Evolutionary conservation across 2,329 filamentous ascomycete genomes (phyloP), one percentile per base, ranked within the genome.

Genomic region (Harringtonia lauricola): DNA sequence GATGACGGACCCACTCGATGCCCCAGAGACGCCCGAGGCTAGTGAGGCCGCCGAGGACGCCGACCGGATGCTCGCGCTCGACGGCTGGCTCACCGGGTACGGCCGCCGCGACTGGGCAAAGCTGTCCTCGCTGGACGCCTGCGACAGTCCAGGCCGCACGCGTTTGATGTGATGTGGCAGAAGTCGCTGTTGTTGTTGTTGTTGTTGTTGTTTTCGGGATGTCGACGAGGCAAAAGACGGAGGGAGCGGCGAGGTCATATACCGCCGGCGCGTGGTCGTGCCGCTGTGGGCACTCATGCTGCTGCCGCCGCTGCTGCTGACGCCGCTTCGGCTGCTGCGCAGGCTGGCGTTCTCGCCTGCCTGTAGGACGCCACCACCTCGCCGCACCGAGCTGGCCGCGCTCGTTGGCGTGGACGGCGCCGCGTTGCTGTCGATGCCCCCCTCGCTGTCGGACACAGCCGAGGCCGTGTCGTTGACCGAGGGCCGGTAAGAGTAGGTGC

Each of bases 401-500:
- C 70, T 73, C 1, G 72, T 62, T 0, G 66, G 65, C 22, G 52
- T 55, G 14, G 62, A 59, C 19, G 59, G 53, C 3, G 69, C 68
- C 8, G 64, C 68, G 30, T 71, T 66, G 50, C 67, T 63, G 47
- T 70, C 68, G 26, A 66, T 64, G 49, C 67, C 63, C 51, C 61
- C 69, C 4, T 31, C 39, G 57, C 55, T 0, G 55, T 52, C 2
- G 52, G 46, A 31, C 24, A n/a, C n/a, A n/a, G 47, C 31, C 24
- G 24, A 10, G 24, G 24, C n/a, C n/a, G n/a, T n/a, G n/a, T 28
- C 39, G 29, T 14, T n/a, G 17, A 33, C 14, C 4, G 35, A 15
- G n/a, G n/a, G n/a, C n/a, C n/a, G n/a, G 6, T 41, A 26, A 3
- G 22, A 28, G 28, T 30, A 31, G 24, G 28, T 29, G 15, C 39